Evolutionary conservation across 331 rosid species (phyloP).

Genomic region (Quercus phellos): DNA sequence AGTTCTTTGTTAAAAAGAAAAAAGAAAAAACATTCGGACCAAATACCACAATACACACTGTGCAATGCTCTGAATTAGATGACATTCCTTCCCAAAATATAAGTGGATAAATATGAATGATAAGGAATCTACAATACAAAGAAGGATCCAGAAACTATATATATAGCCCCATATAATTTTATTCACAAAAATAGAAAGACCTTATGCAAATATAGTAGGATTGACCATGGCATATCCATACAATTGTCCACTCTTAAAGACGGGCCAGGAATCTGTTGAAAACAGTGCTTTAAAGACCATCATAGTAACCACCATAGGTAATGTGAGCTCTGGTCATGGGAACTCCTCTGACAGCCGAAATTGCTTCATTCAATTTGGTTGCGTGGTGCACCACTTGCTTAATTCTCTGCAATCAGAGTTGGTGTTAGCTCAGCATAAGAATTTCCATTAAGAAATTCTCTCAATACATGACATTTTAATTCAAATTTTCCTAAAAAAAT

Average conservation of each 20-base stretch:
- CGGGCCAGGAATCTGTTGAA: background rate
- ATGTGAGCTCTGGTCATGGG: constrained; percentile 62
- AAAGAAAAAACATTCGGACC: background rate
- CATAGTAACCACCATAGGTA: constrained; percentile 61
- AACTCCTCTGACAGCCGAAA: constrained; percentile 52
- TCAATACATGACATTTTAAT: background rate
- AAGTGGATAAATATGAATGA: constrained; percentile 6
- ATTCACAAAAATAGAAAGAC: constrained; percentile 3
- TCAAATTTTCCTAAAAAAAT: background rate
- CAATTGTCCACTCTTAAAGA: background rate
- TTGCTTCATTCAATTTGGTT: constrained; percentile 58
- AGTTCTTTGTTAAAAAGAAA: background rate
- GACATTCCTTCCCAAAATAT: background rate
- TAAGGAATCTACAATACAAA: constrained; percentile 7
- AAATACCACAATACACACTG: background rate
- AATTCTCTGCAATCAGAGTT: constrained; percentile 51
- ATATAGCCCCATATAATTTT: constrained; percentile 11
- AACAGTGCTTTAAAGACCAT: constrained; percentile 27
- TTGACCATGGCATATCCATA: background rate
- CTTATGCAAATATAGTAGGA: background rate
- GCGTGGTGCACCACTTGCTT: constrained; percentile 56
- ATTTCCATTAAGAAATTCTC: background rate
- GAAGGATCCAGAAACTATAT: background rate
- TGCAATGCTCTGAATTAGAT: background rate
- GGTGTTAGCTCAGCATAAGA: constrained; percentile 4